Evolutionary conservation across 2,329 filamentous ascomycete genomes (phyloP), one percentile per base, ranked within the genome.

Genomic region (Cyphellophora europaea): DNA sequence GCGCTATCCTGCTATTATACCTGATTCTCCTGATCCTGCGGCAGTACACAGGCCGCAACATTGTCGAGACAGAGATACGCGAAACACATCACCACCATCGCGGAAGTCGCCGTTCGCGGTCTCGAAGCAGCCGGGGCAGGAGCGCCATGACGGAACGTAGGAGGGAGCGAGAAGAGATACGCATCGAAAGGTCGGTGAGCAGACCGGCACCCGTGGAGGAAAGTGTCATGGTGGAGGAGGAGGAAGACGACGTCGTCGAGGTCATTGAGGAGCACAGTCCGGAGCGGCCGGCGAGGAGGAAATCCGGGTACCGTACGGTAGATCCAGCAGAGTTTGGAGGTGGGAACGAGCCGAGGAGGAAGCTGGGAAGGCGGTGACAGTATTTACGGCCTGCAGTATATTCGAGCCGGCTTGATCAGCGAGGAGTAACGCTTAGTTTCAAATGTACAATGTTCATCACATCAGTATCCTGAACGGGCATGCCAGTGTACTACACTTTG

Each of bases 1-100:
- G 64, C 34, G 70, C 76, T 51, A 51, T 75, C 19, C 56, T 77
- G 19, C 42, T 74, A 10, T 54, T 75, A 18, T 67, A 67, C 53
- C 49, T 74, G 10, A 44, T 74, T 5, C 29, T 37, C 5, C 27
- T 37, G 12, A 16, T 30, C 19, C 21, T 40, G 15, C 32, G 37
- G 17, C 6, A 18, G 15, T 40, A 31, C 27, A 18, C 32, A 11
- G 31, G 37, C 16, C 16, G 42, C 12, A 18, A 33, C 10, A 36
- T 47, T 10, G 33, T 45, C 14, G 42, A 47, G 25, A 40, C 47
- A 19, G 17, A 45, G 29, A 38, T 48, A 14, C 38, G 35, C 16
- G 21, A 23, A n/a, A 25, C 8, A 3, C 41, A 38, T 23, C 32
- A 41, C 11, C 41, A 39, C 19, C 37, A 27, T 17, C 36, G 42